phyloP scores from a whole-genome alignment of 345 rosid species.

The Pistacia vera region DNA sequence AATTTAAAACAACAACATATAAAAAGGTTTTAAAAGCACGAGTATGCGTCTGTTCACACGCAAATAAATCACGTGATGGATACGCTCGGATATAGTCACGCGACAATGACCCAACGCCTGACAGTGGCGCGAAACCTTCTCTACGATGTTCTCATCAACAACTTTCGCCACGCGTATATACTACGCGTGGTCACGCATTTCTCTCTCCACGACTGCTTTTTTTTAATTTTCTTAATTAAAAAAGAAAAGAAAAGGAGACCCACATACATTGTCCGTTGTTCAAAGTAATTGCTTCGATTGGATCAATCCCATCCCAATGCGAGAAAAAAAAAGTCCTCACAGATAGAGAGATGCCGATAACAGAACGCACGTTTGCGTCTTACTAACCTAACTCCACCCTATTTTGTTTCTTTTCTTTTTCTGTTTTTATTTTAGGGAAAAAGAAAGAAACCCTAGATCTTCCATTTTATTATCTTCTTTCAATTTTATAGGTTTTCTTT shows the following conservation, averaged over 20 bases:
- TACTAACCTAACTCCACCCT: conserved; percentile 19
- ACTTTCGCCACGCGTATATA: conserved; percentile 3
- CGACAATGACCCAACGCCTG: not conserved
- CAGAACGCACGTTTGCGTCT: conserved; percentile 4
- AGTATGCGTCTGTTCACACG: not conserved
- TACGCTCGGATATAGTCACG: too few relatives aligned
- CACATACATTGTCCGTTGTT: conserved; percentile 14
- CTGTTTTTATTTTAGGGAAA: not conserved
- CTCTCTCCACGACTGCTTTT: not conserved
- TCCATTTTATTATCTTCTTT: conserved; percentile 12
- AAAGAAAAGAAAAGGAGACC: conserved; percentile 6
- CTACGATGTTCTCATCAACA: not conserved
- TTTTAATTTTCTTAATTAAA: not conserved
- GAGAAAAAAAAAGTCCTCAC: not conserved
- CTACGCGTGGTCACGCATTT: conserved; percentile 16
- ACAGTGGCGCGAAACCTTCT: not conserved
- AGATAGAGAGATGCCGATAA: conserved; percentile 14
- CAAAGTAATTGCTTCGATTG: conserved; percentile 22
- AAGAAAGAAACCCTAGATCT: conserved; percentile 28
- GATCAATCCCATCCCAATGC: conserved; percentile 10
- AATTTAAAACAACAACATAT: too few relatives aligned
- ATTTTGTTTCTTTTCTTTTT: not conserved
- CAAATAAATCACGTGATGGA: conserved; percentile 9
- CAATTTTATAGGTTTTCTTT: not conserved
- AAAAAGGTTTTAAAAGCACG: not conserved